A percentile compares a stretch with the other conserved stretches of the same genome.
phyloP scores from a whole-genome alignment of 2,329 filamentous ascomycete genomes.

The Sphaerulina populicola region DNA sequence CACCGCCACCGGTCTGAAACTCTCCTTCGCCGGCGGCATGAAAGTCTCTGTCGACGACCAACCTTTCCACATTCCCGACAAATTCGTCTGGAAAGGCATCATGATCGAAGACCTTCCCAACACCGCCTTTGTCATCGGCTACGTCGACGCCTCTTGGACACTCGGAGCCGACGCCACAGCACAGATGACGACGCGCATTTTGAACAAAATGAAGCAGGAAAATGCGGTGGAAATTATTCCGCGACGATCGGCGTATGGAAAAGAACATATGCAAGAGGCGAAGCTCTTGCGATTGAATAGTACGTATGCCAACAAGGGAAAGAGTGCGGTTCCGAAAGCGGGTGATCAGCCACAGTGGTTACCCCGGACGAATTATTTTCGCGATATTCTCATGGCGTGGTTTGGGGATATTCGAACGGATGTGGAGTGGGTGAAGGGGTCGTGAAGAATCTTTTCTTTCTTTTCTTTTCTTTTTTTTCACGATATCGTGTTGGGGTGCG shows the following conservation, averaged over 20 bases:
- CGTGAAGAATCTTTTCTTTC: not conserved
- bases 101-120: slow-evolving; percentile 60
- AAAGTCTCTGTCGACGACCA: slow-evolving; percentile 46
- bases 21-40: slow-evolving; percentile 46
- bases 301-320: slow-evolving; percentile 45
- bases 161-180: slow-evolving; percentile 48
- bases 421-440: slow-evolving; percentile 31
- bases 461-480: not conserved
- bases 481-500: no score
- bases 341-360: slow-evolving; percentile 40
- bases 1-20: slow-evolving; percentile 55
- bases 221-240: slow-evolving; percentile 42
- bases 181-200: slow-evolving; percentile 43
- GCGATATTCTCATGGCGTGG: slow-evolving; percentile 38
- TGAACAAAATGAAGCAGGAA: slow-evolving; percentile 44
- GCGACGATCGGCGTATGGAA: slow-evolving; percentile 31
- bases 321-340: slow-evolving; percentile 41
- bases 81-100: slow-evolving; percentile 52
- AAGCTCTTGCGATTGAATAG: slow-evolving; percentile 41
- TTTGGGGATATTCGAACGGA: slow-evolving; percentile 38
- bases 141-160: slow-evolving; percentile 55
- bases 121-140: slow-evolving; percentile 51
- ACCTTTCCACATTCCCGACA: slow-evolving; percentile 39
- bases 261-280: slow-evolving; percentile 34
- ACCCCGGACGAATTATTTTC: slow-evolving; percentile 39